A percentile compares a stretch with the other conserved stretches of the same genome.
Evolutionary conservation across 176 grass and related monocot species (phyloP).

Genomic region (Carex scoparia): DNA sequence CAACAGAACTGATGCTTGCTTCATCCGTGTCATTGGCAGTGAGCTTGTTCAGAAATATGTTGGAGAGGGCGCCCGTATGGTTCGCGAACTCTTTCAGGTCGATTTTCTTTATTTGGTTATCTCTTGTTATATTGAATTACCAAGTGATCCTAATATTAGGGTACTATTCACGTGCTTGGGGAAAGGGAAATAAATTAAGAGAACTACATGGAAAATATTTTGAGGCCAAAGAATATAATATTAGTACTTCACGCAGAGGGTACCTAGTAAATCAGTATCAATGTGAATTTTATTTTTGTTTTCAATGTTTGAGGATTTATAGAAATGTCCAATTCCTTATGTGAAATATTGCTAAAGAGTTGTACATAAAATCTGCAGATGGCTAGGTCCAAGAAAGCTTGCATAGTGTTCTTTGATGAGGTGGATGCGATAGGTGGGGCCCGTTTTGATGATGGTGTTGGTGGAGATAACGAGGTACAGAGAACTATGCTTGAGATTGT

Average conservation of each 20-base stretch:
- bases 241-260: neutral
- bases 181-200: neutral
- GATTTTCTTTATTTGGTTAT: neutral
- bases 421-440: constrained; percentile 97
- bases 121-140: neutral
- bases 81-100: constrained; percentile 90
- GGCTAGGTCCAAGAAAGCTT: constrained; percentile 93
- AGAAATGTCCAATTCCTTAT: constrained; percentile 5
- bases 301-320: neutral
- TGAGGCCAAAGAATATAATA: neutral
- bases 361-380: constrained; percentile 41
- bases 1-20: constrained; percentile 90
- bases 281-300: neutral
- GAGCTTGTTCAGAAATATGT: constrained; percentile 93
- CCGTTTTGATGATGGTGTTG: constrained; percentile 91
- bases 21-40: constrained; percentile 93
- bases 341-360: neutral
- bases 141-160: neutral
- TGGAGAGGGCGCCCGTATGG: constrained; percentile 84
- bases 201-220: neutral
- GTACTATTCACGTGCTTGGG: neutral
- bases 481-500: constrained; percentile 98
- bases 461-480: constrained; percentile 86
- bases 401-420: constrained; percentile 98
- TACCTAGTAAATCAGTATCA: neutral